phyloP scores from a whole-genome alignment of 2,329 filamentous ascomycete genomes.

The Cercospora canescens region DNA sequence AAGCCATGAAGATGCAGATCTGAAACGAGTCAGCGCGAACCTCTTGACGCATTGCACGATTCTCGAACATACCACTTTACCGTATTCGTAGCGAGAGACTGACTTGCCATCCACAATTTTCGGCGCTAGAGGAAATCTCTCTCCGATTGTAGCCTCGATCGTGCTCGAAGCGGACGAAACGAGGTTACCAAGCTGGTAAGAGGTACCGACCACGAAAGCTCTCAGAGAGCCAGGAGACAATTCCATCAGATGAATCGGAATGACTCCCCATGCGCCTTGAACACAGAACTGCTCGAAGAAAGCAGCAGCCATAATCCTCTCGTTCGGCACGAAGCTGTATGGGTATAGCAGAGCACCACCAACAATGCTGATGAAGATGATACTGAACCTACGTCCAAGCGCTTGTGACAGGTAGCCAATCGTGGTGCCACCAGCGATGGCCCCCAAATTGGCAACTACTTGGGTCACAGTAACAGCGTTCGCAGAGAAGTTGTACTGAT shows the following conservation, averaged over 20 bases:
- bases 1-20: constrained; percentile 69
- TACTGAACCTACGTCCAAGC: constrained; percentile 49
- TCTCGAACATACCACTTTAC: constrained; percentile 68
- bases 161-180: constrained; percentile 50
- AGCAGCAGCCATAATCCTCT: constrained; percentile 71
- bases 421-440: constrained; percentile 48
- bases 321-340: constrained; percentile 67
- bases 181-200: constrained; percentile 77
- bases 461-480: constrained; percentile 51
- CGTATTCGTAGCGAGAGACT: constrained; percentile 45
- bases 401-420: constrained; percentile 49
- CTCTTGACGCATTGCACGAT: too few species aligned
- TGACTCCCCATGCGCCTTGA: constrained; percentile 38
- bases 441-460: constrained; percentile 52
- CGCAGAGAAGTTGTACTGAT: constrained; percentile 56
- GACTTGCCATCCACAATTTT: constrained; percentile 42
- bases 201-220: constrained; percentile 72
- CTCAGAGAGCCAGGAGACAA: constrained; percentile 70
- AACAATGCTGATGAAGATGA: constrained; percentile 53
- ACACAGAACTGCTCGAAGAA: constrained; percentile 68
- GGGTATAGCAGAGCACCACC: constrained; percentile 81
- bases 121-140: constrained; percentile 41
- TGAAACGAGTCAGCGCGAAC: constrained; percentile 4
- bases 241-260: constrained; percentile 73
- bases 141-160: constrained; percentile 45